Percentiles rank a stretch among this genome's conserved stretches.
These are phyloP conservation scores for Cytospora schulzeri DNA, from an alignment of 2,329 filamentous ascomycete species.

Conservation along the genomic window DNA sequence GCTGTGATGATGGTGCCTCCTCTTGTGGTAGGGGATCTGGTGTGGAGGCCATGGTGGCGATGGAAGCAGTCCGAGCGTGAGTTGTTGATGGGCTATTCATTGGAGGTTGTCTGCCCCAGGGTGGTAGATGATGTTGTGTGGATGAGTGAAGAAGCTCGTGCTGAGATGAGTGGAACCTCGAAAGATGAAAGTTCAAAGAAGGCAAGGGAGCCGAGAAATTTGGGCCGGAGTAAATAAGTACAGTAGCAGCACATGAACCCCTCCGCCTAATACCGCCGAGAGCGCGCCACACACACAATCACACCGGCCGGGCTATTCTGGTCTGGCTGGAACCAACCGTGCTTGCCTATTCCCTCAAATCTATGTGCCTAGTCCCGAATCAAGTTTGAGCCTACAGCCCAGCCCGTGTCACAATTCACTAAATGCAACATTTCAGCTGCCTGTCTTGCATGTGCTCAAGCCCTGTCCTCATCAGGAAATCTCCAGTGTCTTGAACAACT, in stretches of 20 bases:
- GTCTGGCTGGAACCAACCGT: slow-evolving; percentile 10
- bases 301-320: neutral
- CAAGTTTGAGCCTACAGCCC: slow-evolving; percentile 11
- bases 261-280: slow-evolving; percentile 10
- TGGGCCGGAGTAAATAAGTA: slow-evolving; percentile 17
- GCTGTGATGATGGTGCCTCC: neutral
- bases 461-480: neutral
- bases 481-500: neutral
- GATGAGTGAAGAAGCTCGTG: slow-evolving; percentile 4
- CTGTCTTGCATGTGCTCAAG: slow-evolving; percentile 23
- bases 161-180: slow-evolving; percentile 11
- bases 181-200: slow-evolving; percentile 7
- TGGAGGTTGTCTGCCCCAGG: no score
- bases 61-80: neutral
- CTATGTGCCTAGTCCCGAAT: slow-evolving; percentile 12
- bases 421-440: slow-evolving; percentile 18
- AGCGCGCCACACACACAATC: slow-evolving; percentile 4
- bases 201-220: slow-evolving; percentile 25
- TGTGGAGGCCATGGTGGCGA: slow-evolving; percentile 1
- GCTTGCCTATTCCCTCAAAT: slow-evolving; percentile 7
- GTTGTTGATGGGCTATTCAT: neutral
- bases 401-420: slow-evolving; percentile 17
- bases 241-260: slow-evolving; percentile 15
- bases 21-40: neutral
- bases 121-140: slow-evolving; percentile 9